These are phyloP conservation scores for Licmophora abbreviata DNA, from an alignment of 108 stramenopile genomes.

Conservation along the genomic window DNA sequence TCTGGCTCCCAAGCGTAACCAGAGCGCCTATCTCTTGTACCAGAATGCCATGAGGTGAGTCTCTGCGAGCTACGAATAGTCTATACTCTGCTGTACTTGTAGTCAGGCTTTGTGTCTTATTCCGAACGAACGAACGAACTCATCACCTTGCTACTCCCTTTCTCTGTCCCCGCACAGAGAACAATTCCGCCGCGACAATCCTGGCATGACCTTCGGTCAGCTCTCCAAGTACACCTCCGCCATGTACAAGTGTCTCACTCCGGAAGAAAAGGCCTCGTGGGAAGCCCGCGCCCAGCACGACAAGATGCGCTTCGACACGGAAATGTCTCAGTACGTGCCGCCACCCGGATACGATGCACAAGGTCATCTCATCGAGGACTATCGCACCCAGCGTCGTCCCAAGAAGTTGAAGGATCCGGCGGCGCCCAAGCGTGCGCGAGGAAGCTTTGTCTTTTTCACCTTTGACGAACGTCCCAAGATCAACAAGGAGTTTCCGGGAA, in stretches of 20 bases:
- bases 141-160: too few relatives aligned
- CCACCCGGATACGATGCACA: conserved; percentile 75
- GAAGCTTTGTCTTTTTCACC: conserved; percentile 83
- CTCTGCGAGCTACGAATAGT: too few relatives aligned
- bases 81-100: too few relatives aligned
- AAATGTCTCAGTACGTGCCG: conserved; percentile 66
- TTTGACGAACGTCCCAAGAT: conserved; percentile 76
- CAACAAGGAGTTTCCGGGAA: conserved; percentile 47
- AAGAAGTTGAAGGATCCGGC: conserved; percentile 65
- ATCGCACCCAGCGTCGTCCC: conserved; percentile 48
- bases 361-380: conserved; percentile 73
- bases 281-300: conserved; percentile 72
- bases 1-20: conserved; percentile 76
- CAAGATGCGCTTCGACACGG: conserved; percentile 73
- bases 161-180: too few relatives aligned
- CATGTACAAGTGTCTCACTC: conserved; percentile 81
- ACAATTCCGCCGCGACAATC: conserved; percentile 69
- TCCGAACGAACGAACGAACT: too few relatives aligned
- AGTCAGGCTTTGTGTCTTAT: too few relatives aligned
- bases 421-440: conserved; percentile 68
- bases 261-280: conserved; percentile 78
- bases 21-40: conserved; percentile 75
- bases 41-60: conserved; percentile 77
- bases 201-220: conserved; percentile 81
- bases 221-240: conserved; percentile 85